Conservation (phyloP, 202 grass and related monocot species). For the Carex arenaria region DNA sequence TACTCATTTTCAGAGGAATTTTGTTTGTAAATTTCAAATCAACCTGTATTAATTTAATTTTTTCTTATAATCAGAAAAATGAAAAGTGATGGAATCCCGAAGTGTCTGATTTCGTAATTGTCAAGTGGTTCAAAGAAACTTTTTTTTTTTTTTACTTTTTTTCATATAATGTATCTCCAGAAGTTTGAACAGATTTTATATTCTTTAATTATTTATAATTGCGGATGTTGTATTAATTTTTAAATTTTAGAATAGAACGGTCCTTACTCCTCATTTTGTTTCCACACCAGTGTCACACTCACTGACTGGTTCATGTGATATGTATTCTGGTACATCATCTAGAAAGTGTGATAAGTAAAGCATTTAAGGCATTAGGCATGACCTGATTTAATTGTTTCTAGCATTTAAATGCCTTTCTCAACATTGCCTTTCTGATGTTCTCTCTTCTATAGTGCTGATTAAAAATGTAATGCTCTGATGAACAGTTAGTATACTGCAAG, state of each 20-base stretch:
- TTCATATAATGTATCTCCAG: not conserved
- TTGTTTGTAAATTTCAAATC: not conserved
- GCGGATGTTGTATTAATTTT: not conserved
- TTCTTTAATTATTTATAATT: not conserved
- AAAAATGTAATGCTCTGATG: not conserved
- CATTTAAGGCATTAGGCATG: not conserved
- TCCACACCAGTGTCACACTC: not conserved
- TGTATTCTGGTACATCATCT: constrained; percentile 1
- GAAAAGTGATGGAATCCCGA: not conserved
- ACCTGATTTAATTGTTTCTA: not conserved
- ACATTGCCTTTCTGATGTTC: not conserved
- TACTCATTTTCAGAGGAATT: not conserved
- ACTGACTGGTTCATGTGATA: not conserved
- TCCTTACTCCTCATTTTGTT: not conserved
- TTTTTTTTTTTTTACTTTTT: not conserved
- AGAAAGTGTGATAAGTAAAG: not conserved
- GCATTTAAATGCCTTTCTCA: not conserved
- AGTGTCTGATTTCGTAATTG: constrained; percentile 1
- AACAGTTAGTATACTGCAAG: not conserved
- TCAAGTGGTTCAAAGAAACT: not conserved
- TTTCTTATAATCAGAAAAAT: not conserved
- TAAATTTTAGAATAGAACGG: not conserved
- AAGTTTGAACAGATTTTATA: not conserved
- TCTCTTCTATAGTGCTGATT: not conserved
- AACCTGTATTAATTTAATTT: not conserved